phyloP scores from a whole-genome alignment of 1,284 basidiomycete species.

The Somion occarium region DNA sequence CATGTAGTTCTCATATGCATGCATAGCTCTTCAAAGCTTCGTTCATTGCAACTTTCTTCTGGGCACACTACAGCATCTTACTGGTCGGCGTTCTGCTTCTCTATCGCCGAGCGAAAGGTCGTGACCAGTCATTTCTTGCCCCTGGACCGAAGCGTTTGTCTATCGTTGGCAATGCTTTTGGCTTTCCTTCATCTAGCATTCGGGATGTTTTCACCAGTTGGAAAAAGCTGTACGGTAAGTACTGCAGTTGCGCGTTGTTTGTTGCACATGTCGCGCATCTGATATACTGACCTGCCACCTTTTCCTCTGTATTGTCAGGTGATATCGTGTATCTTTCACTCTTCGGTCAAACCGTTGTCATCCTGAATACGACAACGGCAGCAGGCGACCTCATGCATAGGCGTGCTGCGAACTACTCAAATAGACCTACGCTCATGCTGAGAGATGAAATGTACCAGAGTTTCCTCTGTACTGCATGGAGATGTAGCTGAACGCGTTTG shows the following conservation, averaged over 20 bases:
- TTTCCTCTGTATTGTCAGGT: not conserved
- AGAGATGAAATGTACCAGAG: not conserved
- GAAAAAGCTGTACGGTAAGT: conserved; percentile 3
- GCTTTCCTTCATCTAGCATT: not conserved
- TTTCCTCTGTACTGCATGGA: not conserved
- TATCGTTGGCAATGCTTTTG: conserved; percentile 4
- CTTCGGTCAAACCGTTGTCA: not conserved
- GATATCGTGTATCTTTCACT: conserved; percentile 1
- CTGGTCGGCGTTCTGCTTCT: too few species aligned
- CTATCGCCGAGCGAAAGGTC: too few species aligned
- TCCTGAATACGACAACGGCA: not conserved
- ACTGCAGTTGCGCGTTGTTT: not conserved
- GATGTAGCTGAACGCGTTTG: too few species aligned
- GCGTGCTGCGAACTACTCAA: not conserved
- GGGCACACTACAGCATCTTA: too few species aligned
- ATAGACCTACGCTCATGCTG: not conserved
- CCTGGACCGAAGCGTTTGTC: conserved; percentile 6
- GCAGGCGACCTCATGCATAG: not conserved
- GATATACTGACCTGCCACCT: too few species aligned
- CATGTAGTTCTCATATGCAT: too few species aligned
- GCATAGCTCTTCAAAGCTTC: too few species aligned
- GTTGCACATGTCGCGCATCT: too few species aligned
- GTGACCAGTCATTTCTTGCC: not conserved
- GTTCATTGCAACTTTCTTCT: too few species aligned
- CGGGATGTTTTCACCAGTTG: not conserved